Conservation (phyloP, 768 basidiomycete species). For the Leccinum truebloodii region DNA sequence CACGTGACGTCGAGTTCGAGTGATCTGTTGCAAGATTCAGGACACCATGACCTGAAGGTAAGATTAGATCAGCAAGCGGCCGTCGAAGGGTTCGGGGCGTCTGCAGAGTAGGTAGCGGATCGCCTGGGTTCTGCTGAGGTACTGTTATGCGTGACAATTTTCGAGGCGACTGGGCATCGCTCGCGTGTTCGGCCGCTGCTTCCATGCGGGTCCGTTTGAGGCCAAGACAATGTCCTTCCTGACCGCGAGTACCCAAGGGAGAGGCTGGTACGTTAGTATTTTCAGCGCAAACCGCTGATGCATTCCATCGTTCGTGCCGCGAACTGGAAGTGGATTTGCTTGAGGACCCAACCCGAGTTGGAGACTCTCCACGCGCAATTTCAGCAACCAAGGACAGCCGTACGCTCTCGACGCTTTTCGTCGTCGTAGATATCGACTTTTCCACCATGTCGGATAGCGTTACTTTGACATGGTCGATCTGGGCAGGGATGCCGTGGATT, state of each 20-base stretch:
- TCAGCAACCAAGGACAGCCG: constrained; percentile 15
- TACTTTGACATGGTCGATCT: constrained; percentile 40
- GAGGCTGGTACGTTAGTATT: constrained; percentile 1
- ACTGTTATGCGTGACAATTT: constrained; percentile 13
- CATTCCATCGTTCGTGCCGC: constrained; percentile 6
- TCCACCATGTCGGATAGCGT: constrained; percentile 20
- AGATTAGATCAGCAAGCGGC: constrained; percentile 22
- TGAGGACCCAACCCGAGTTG: constrained; percentile 8
- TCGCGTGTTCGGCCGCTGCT: neutral
- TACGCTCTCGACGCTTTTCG: constrained; percentile 13
- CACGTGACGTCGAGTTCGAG: constrained; percentile 2
- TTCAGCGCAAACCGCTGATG: neutral
- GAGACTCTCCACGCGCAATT: neutral
- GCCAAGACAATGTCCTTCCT: neutral
- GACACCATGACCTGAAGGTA: neutral
- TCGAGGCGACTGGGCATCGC: constrained; percentile 3
- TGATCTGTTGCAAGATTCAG: neutral
- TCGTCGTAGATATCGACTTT: constrained; percentile 20
- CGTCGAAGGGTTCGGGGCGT: constrained; percentile 20
- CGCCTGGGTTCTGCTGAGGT: neutral
- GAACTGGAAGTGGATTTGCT: neutral
- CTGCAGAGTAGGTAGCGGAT: neutral
- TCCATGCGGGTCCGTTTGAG: constrained; percentile 22
- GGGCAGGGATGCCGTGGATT: constrained; percentile 57
- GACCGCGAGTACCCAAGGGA: constrained; percentile 11